Evolutionary conservation across 495 filamentous ascomycete genomes (phyloP), one percentile per base, ranked within the genome.

Genomic region (Parmelia sp.): DNA sequence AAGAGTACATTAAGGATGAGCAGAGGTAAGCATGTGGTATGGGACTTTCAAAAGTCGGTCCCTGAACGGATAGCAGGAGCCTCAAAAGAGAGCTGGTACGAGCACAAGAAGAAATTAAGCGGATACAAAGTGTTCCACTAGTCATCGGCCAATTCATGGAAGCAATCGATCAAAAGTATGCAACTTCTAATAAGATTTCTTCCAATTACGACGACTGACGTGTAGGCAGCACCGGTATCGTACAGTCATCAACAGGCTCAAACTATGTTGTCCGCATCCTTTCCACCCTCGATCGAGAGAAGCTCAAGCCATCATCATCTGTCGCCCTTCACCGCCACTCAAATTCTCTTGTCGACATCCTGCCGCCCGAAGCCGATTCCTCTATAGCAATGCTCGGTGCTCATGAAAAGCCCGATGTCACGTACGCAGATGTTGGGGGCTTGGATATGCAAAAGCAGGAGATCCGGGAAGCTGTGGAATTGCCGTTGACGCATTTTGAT

Each of bases 111-210:
- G 94, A 98, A 80, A 98, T 98, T 78, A 98, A 98, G 81, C 87
- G 94, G 66, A 98, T 98, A 74, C 94, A 98, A 76, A 96, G 91
- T 76, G 94, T 98, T 37, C 94, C 94, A 4, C 76, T 98, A 69
- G 94, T 98, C 63, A 98, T 98, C 74, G 94, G 94, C 57, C 94
- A 98, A 79, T 98, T 98, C 75, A 98, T 98, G 94, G 94, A 98
- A 78, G 94, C 94, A 59, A 98, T 98, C 71, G 94, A 98, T 77
- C 95, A 98, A 74, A 98, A 97, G 92, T 97, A 83, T 76, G 83
- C 61, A 53, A 27, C 62, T 31, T 45, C 12, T 12, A 55, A 57
- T 57, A 57, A 11, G 21, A 6, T 15, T 36, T 60, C 57, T 37
- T 31, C 29, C 25, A 58, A 4, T 8, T n/a, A 55, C 0, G 57